phyloP scores from a whole-genome alignment of 345 rosid species.

The Erucastrum elatum region DNA sequence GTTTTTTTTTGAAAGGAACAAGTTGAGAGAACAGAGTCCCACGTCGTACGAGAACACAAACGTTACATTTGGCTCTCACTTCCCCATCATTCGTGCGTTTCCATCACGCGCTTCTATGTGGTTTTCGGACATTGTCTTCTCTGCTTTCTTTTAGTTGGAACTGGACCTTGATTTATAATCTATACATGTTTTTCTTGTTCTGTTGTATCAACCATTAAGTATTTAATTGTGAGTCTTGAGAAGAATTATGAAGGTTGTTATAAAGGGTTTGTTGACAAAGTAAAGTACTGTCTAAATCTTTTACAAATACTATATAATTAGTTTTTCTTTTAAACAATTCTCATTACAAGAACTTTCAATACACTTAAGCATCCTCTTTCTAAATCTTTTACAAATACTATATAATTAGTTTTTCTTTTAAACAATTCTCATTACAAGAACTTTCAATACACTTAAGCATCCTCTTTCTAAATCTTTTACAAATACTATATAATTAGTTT shows the following conservation, averaged over 20 bases:
- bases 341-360: not conserved
- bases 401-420: not conserved
- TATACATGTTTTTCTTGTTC: too few species aligned
- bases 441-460: not conserved
- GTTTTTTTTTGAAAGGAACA: slow-evolving; percentile 41
- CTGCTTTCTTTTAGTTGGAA: slow-evolving; percentile 29
- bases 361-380: not conserved
- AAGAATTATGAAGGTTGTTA: too few species aligned
- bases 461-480: not conserved
- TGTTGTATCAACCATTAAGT: too few species aligned
- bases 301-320: not conserved
- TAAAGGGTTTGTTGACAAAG: not conserved
- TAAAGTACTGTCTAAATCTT: not conserved
- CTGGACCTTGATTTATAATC: slow-evolving; percentile 1
- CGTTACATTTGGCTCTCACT: slow-evolving; percentile 45
- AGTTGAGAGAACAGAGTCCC: slow-evolving; percentile 42
- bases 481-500: not conserved
- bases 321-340: too few species aligned
- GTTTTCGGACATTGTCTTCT: slow-evolving; percentile 43
- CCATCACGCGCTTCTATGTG: slow-evolving; percentile 46
- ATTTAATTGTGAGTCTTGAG: not conserved
- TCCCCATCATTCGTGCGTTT: slow-evolving; percentile 58
- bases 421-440: not conserved
- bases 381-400: not conserved
- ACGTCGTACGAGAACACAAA: slow-evolving; percentile 58